These are phyloP conservation scores for Neoscytalidium dimidiatum DNA, from an alignment of 2,329 filamentous ascomycete species.

Conservation along the genomic window DNA sequence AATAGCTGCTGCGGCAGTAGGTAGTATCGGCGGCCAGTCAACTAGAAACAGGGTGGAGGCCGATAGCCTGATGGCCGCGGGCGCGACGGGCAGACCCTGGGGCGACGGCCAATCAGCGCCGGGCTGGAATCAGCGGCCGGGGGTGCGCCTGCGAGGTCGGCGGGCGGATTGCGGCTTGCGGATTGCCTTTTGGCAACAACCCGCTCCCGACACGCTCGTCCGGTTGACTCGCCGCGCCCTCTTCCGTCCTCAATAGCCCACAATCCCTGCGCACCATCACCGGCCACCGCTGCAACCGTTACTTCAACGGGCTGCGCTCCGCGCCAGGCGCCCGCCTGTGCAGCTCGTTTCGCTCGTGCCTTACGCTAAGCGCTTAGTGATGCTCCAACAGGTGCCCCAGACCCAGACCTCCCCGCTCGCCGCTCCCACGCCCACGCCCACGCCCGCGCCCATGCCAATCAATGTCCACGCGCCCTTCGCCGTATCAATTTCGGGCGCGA, in stretches of 20 bases:
- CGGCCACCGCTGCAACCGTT: background rate
- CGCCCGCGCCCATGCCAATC: too few species aligned
- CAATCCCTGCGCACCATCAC: slow-evolving; percentile 11
- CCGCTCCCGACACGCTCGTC: background rate
- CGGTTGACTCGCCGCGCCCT: slow-evolving; percentile 1
- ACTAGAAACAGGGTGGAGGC: too few species aligned
- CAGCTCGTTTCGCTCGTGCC: background rate
- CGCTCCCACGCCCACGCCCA: background rate
- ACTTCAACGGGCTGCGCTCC: slow-evolving; percentile 7
- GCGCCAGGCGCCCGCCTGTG: background rate
- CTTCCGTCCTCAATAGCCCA: background rate
- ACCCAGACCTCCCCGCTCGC: background rate
- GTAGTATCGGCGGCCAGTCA: too few species aligned
- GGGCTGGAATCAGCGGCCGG: background rate
- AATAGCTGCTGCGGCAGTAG: background rate
- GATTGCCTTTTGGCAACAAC: background rate
- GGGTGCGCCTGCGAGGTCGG: too few species aligned
- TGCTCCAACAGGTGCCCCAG: background rate
- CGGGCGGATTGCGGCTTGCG: background rate
- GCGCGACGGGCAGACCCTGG: background rate
- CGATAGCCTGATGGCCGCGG: background rate
- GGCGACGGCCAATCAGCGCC: background rate
- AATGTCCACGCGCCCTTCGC: background rate
- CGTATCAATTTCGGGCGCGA: slow-evolving; percentile 16
- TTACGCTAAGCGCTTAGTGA: slow-evolving; percentile 19